A percentile compares a stretch with the other conserved stretches of the same genome.
phyloP scores from a whole-genome alignment of 1,139 yeast genomes.

The Taphrina deformans region DNA sequence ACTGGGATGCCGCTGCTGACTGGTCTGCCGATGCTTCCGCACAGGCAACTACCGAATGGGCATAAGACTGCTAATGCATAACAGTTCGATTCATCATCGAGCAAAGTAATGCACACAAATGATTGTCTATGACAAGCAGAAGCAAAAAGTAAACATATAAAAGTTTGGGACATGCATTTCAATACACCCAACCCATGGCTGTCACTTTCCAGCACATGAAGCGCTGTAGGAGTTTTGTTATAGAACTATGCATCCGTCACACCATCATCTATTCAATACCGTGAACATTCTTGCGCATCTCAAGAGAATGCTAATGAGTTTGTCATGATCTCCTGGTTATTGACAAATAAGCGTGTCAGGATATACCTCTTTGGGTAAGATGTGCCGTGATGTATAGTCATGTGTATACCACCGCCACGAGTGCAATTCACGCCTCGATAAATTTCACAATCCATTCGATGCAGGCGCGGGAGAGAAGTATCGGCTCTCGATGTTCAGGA shows the following conservation, averaged over 20 bases:
- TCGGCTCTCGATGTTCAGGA: neutral
- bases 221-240: slow-evolving; percentile 26
- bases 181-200: slow-evolving; percentile 29
- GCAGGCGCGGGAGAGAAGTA: neutral
- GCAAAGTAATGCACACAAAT: neutral
- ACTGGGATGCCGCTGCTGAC: slow-evolving; percentile 78
- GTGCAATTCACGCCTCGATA: neutral
- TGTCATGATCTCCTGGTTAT: too few species aligned
- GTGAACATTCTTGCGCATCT: too few species aligned
- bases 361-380: neutral
- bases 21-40: slow-evolving; percentile 33
- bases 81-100: too few species aligned
- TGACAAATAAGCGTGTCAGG: too few species aligned
- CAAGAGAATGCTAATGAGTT: too few species aligned
- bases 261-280: too few species aligned
- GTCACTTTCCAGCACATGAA: slow-evolving; percentile 7
- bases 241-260: slow-evolving; percentile 22
- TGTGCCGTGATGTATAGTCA: neutral
- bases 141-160: too few species aligned
- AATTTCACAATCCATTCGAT: neutral
- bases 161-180: slow-evolving; percentile 15
- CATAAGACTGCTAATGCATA: too few species aligned
- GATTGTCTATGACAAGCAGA: too few species aligned
- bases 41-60: slow-evolving; percentile 32
- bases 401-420: neutral